Base-by-base conservation (phyloP, 345 rosid genomes). In the Linum usitatissimum region DNA sequence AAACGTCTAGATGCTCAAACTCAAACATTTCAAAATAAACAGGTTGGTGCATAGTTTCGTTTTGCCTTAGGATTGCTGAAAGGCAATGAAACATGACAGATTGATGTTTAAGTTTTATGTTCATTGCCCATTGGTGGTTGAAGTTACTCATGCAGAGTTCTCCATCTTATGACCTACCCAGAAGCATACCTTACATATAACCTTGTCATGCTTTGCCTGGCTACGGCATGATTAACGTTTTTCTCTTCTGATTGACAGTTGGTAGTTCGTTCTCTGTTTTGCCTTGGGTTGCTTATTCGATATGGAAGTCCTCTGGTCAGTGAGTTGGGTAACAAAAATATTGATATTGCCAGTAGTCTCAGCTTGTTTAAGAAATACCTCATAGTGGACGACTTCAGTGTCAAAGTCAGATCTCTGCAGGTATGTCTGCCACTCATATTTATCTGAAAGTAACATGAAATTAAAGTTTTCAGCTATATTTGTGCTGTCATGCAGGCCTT, bases 201-300 rank as follows among this genome's bases (percentile, higher is more conserved):
- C 38, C 5, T 45, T 10, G 14, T 3, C 51, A 10, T 45, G 51
- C 51, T 45, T 45, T 15, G 51, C 15, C 14, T 45, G 18, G 13
- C 20, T 54, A 53, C 40, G 42, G 48, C 55, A 17, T 23, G 13
- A 12, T 20, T 61, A 45, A 60, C 2, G 3, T 9, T 38, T 23
- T 28, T 28, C 18, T n/a, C 51, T n/a, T 57, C 13, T 36, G 21
- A 53, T 54, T 54, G 63, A 18, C 88, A 94, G 97, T 81, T 78
- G 66, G 81, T 85, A 65, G 97, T 92, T 53, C 88, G 96, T 53
- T 88, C 96, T 63, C 90, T 94, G 53, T 94, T 94, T 71, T 90
- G 97, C 72, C 95, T 90, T 69, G 99, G 99, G 63, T 78, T 88
- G 82, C 97, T 94, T 68, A 82, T 88, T 73, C 96, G 99, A 71